Evolutionary conservation across 1,139 yeast species (phyloP).

Genomic region (Scheffersomyces quercinus): DNA sequence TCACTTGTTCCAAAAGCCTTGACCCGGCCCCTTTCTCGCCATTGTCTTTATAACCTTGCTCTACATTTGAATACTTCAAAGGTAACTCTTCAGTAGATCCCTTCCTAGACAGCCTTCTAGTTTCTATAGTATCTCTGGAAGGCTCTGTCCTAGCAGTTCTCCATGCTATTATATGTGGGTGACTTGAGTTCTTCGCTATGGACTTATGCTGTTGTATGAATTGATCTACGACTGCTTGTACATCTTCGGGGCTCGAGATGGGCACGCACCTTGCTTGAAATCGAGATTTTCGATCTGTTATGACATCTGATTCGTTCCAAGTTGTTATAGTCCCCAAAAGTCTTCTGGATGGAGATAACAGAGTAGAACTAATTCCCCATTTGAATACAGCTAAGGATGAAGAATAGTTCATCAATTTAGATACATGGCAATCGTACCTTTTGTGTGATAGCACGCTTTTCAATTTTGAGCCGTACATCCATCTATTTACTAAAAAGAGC

Average conservation of each 20-base stretch:
- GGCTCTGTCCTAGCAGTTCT: slow-evolving; percentile 38
- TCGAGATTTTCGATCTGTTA: slow-evolving; percentile 52
- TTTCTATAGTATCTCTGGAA: slow-evolving; percentile 6
- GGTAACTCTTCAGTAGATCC: background rate
- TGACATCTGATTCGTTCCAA: slow-evolving; percentile 33
- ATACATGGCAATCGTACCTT: too few species aligned
- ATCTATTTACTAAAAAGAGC: too few species aligned
- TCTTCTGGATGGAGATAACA: background rate
- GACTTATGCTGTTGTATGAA: slow-evolving; percentile 41
- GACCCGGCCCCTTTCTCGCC: slow-evolving; percentile 71
- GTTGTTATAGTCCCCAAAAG: slow-evolving; percentile 7
- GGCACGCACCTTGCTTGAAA: slow-evolving; percentile 60
- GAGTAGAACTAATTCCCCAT: too few species aligned
- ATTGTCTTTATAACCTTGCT: slow-evolving; percentile 60
- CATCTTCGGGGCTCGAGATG: slow-evolving; percentile 35
- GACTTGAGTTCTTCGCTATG: slow-evolving; percentile 53
- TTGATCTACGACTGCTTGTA: slow-evolving; percentile 36
- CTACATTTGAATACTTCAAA: slow-evolving; percentile 22
- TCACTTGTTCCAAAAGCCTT: slow-evolving; percentile 47
- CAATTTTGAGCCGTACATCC: too few species aligned
- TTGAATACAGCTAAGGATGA: too few species aligned
- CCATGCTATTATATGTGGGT: slow-evolving; percentile 73
- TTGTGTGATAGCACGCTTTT: too few species aligned
- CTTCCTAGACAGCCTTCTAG: background rate
- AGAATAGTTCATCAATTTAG: too few species aligned